Base-by-base conservation (phyloP, 2,329 filamentous ascomycete species). In the Cladosporium cucumerinum region DNA sequence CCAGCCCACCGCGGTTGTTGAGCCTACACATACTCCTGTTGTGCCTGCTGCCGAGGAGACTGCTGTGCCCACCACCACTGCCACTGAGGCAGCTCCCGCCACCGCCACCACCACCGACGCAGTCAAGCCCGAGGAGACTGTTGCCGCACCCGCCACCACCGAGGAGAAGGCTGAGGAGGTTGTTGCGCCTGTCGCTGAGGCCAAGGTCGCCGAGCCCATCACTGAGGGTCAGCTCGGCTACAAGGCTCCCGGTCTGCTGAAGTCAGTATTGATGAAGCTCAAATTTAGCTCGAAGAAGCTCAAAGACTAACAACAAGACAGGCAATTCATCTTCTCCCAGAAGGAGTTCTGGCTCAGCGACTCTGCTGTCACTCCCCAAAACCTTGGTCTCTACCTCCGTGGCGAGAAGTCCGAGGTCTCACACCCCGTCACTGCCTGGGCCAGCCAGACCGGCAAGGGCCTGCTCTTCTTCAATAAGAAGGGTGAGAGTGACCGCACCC, bases 381-480 rank as follows among this genome's bases (percentile, higher is more conserved):
- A 89, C 76, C 85, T 97, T 65, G 80, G 84, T 71, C 81, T 85
- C 72, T 97, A 94, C 83, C 85, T 96, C 72, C 92, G 93, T 81
- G 89, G 87, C 74, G 93, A 97, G 86, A 97, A 97, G 89, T 84
- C 89, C 64, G 84, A 88, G 62, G 84, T 89, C 70, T 89, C 90
- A 67, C 89, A 96, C 82, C 85, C 91, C 70, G 89, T 90, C 72
- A 89, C 88, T 71, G 90, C 95, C 39, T 97, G 95, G 92, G 92
- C 94, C 69, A 88, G 88, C 72, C 88, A 96, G 84, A 97, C 94
- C 66, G 94, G 94, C 78, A 96, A 96, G 85, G 95, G 95, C 76
- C 89, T 98, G 23, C 84, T 98, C 49, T 97, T 96, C 85, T 91
- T 92, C 80, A 89, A 90, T 80, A 93, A 94, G 87, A 89, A 91